Evolutionary conservation across 805 yeast species (phyloP), one percentile per base, ranked within the genome.

Genomic region (Candida ficus): DNA sequence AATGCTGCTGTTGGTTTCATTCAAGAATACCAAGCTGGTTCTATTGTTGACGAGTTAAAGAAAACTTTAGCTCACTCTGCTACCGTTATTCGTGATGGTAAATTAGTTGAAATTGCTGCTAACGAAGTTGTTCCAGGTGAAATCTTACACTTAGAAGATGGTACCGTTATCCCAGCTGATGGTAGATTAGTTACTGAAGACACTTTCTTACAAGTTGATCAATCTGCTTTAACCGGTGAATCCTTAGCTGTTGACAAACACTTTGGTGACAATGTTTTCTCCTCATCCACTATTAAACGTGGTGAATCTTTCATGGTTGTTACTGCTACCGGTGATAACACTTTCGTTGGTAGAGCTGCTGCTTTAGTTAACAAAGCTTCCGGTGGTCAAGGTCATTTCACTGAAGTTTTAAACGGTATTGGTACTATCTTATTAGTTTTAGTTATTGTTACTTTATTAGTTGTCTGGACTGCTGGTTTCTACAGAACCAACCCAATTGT

Each of bases 21-120:
- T 56, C 97, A 89, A 75, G 97, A 89, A 71, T 90, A 72, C 83
- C 96, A 89, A 73, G 97, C 97, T 53, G 96, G 96, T 75, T 88
- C 96, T 49, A 89, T 89, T 76, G 96, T 89, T 56, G 96, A 88
- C 44, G 96, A 89, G 68, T 80, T 89, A 73, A 90, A 89, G 76
- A 90, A 89, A 73, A 87, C 96, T 59, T 74, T 89, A 60, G 96
- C 96, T 50, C 84, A 87, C 76, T 66, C 87, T 66, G 96, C 96
- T 56, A 68, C 74, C 52, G 89, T 86, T 56, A 71, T 89, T 61
- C 81, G 96, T 74, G 80, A 87, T 64, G 91, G 95, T 68, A 68
- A 73, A 47, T 64, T 82, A 48, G 67, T 75, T 55, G 95, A 87
- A 71, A 68, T 87, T 53, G 80, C 80, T 54, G 81, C 95, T 53